phyloP scores from a whole-genome alignment of 768 basidiomycete species.

The Pisolithus microcarpus region DNA sequence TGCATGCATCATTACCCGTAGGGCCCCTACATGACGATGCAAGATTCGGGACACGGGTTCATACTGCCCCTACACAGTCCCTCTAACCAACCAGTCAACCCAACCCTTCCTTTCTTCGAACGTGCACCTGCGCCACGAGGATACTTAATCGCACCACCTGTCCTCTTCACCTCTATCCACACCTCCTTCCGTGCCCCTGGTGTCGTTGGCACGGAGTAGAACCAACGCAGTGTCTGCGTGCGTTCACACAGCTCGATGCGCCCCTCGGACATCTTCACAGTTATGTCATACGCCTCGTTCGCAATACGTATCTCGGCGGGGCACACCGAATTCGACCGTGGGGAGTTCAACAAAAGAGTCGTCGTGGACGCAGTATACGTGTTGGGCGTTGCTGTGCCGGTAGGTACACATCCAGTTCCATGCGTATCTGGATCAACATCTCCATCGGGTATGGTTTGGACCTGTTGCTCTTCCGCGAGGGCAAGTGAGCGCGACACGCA shows the following conservation, averaged over 20 bases:
- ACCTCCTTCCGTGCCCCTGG: conserved; percentile 23
- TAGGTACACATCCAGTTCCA: neutral
- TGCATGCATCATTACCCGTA: no score
- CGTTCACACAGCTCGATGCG: conserved; percentile 39
- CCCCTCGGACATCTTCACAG: conserved; percentile 42
- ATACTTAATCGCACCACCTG: conserved; percentile 35
- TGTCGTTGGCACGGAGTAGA: conserved; percentile 30
- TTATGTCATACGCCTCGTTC: conserved; percentile 30
- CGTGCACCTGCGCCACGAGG: neutral
- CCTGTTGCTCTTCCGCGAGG: neutral
- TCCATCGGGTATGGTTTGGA: neutral
- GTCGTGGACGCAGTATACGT: conserved; percentile 10
- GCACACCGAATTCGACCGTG: neutral
- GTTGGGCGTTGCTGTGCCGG: conserved; percentile 2
- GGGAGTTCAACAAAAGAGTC: conserved; percentile 2
- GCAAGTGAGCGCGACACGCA: conserved; percentile 19
- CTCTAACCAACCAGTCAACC: conserved; percentile 9
- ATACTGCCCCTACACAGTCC: conserved; percentile 3
- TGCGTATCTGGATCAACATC: conserved; percentile 1
- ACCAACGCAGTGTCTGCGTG: conserved; percentile 49
- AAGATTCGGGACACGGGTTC: conserved; percentile 11
- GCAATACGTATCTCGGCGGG: conserved; percentile 6
- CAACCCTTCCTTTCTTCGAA: neutral
- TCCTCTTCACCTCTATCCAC: conserved; percentile 36
- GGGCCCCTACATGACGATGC: conserved; percentile 16